Evolutionary conservation across 257 asterid genomes (phyloP).

Genomic region (Solanum chaucha): DNA sequence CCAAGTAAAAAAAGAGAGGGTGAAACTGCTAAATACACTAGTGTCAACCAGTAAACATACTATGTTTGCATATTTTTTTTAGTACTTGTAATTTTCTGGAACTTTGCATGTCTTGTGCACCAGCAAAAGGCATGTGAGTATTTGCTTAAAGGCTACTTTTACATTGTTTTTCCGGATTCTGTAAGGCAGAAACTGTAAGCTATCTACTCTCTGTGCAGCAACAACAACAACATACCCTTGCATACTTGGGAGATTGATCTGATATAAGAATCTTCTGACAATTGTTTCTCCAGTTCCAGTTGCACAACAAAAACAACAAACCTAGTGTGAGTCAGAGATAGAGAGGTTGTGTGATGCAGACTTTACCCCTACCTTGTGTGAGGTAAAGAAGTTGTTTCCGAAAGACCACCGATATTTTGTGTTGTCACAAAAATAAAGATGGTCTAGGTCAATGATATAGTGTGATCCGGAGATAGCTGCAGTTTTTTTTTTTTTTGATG

Average conservation of each 20-base stretch:
- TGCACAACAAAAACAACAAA: not conserved
- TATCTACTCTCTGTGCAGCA: not conserved
- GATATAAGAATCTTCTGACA: not conserved
- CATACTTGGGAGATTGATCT: not conserved
- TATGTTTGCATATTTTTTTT: not conserved
- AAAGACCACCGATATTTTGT: not conserved
- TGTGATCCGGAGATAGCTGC: not conserved
- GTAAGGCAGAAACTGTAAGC: not conserved
- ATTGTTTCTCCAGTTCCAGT: not conserved
- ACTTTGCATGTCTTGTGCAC: not conserved
- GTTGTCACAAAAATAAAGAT: not conserved
- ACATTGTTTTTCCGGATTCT: not conserved
- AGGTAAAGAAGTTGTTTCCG: not conserved
- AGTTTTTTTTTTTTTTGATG: not conserved
- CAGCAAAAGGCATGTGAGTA: not conserved
- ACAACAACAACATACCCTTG: not conserved
- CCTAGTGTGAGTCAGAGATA: not conserved
- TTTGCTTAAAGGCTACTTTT: not conserved
- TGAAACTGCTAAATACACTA: not conserved
- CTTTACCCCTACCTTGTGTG: not conserved
- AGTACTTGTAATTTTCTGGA: not conserved
- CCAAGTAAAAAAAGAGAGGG: not conserved
- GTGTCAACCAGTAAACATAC: not conserved
- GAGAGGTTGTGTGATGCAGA: not conserved
- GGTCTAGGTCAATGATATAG: not conserved